Conservation (phyloP, 179 eudicot genomes). For the Pouteria campechiana region DNA sequence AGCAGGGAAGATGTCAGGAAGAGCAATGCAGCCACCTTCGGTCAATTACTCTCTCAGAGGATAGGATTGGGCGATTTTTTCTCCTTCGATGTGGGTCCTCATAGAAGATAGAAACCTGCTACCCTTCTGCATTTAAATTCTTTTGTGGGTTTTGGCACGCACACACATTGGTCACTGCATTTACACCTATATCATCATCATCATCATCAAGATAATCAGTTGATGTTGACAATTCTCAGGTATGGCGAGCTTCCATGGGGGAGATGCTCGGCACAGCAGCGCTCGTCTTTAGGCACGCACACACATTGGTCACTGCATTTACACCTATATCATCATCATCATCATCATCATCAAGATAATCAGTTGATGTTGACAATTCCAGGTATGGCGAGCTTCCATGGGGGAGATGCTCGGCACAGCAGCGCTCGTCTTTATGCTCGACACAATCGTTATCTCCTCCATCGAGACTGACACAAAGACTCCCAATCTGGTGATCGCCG, state of each 20-base stretch:
- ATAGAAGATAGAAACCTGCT: too few species aligned
- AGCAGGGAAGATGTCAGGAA: background rate
- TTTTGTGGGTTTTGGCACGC: background rate
- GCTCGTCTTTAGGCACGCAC: slow-evolving; percentile 13
- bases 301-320: background rate
- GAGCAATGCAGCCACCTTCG: too few species aligned
- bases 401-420: slow-evolving; percentile 36
- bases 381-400: slow-evolving; percentile 29
- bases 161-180: background rate
- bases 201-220: background rate
- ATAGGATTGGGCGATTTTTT: slow-evolving; percentile 22
- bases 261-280: slow-evolving; percentile 33
- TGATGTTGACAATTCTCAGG: slow-evolving; percentile 8
- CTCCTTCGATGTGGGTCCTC: slow-evolving; percentile 17
- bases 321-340: background rate
- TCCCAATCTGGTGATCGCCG: slow-evolving; percentile 16
- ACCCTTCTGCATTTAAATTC: too few species aligned
- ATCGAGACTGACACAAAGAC: slow-evolving; percentile 6
- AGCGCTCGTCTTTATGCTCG: slow-evolving; percentile 25
- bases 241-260: slow-evolving; percentile 26
- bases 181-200: background rate
- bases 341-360: too few species aligned
- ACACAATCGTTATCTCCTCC: slow-evolving; percentile 25
- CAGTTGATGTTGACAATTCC: too few species aligned
- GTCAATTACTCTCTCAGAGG: slow-evolving; percentile 2